Evolutionary conservation across 2,329 filamentous ascomycete genomes (phyloP).

Genomic region (Talaromyces funiculosus): DNA sequence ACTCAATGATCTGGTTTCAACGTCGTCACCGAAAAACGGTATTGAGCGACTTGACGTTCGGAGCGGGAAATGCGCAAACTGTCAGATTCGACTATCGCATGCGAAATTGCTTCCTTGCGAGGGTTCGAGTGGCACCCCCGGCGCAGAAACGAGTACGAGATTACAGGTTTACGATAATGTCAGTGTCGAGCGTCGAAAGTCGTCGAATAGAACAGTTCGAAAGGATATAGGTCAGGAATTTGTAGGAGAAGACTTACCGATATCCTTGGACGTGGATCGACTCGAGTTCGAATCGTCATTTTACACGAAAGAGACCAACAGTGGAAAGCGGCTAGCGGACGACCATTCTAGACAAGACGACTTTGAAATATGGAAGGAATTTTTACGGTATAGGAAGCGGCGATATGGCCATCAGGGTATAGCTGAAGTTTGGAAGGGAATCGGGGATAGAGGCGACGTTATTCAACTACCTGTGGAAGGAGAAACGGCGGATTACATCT

Average conservation of each 20-base stretch:
- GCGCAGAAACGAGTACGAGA: constrained; percentile 13
- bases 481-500: constrained; percentile 35
- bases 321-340: constrained; percentile 37
- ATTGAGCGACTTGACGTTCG: constrained; percentile 28
- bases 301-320: constrained; percentile 25
- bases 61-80: constrained; percentile 25
- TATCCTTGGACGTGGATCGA: constrained; percentile 28
- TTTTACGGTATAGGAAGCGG: constrained; percentile 40
- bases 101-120: constrained; percentile 5
- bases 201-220: not conserved
- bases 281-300: constrained; percentile 41
- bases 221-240: not conserved
- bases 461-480: constrained; percentile 33
- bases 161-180: constrained; percentile 28
- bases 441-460: constrained; percentile 27
- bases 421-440: constrained; percentile 36
- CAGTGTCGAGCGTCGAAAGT: constrained; percentile 5
- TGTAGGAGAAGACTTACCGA: not conserved
- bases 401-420: constrained; percentile 40
- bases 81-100: constrained; percentile 20
- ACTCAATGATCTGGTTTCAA: constrained; percentile 28
- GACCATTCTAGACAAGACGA: constrained; percentile 26
- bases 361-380: constrained; percentile 41
- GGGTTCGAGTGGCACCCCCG: not conserved
- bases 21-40: constrained; percentile 20